Evolutionary conservation across 441 rosid species (phyloP), one percentile per base, ranked within the genome.

Genomic region (Corymbia calophylla): DNA sequence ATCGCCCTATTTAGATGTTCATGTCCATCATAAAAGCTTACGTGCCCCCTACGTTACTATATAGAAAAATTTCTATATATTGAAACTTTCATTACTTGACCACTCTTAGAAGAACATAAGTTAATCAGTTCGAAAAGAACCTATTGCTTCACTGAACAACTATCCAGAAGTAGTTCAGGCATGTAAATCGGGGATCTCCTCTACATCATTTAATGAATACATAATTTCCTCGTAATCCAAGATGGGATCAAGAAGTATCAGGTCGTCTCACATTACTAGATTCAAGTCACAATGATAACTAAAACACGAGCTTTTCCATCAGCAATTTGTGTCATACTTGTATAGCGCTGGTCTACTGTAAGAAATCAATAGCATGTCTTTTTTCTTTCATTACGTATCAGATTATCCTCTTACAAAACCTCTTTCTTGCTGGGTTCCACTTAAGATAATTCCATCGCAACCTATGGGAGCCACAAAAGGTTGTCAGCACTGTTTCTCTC

Each of bases 161-260:
- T 4, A 1, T 66, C 31, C 12, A 3, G 17, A 64, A 66, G 6
- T 66, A n/a, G 5, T 66, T 66, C 0, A 1, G 31, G 77, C 6
- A 66, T 8, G 10, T 31, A 66, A 8, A 9, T 31, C 1, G 1
- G 11, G 9, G 2, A 66, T n/a, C 18, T 66, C 77, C 6, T n/a
- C 6, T 66, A 16, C 18, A n/a, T 66, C 6, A 66, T 66, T 5
- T 16, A 2, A 66, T 21, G 9, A 0, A 2, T 31, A 16, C 1
- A 11, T 66, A 66, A 11, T 66, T 66, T 66, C 18, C 11, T 31
- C 2, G 1, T 15, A 6, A n/a, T 66, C 39, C 2, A 66, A 9
- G 31, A 66, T n/a, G 8, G 2, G 3, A 11, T 66, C 3, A 15
- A n/a, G 39, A n/a, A 66, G 21, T 7, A 31, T 0, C 6, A 0